These are phyloP conservation scores for Pelargonium exstipulatum DNA, from an alignment of 441 rosid genomes.

Conservation along the genomic window DNA sequence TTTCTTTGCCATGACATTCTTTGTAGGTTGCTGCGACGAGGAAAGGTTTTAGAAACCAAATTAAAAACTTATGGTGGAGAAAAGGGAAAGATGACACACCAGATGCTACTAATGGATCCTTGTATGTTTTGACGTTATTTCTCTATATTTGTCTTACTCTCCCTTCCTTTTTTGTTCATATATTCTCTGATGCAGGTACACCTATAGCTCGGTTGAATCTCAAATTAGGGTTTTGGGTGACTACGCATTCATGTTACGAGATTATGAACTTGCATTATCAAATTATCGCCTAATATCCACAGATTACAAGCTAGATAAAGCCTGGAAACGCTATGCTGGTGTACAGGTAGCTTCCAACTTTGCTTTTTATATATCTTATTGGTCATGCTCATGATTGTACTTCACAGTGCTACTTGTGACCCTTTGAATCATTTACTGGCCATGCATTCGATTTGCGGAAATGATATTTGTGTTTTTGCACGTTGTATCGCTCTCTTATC, in stretches of 20 bases:
- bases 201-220: conserved; percentile 87
- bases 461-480: neutral
- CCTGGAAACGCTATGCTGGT: conserved; percentile 98
- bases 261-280: conserved; percentile 92
- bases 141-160: conserved; percentile 14
- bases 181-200: conserved; percentile 62
- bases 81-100: conserved; percentile 87
- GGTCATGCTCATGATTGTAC: conserved; percentile 12
- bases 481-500: neutral
- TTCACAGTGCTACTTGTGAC: neutral
- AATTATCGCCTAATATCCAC: conserved; percentile 94
- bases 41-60: conserved; percentile 93
- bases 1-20: conserved; percentile 22
- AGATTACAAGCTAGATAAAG: conserved; percentile 97
- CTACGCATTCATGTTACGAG: conserved; percentile 94
- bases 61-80: conserved; percentile 99
- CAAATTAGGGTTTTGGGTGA: conserved; percentile 95
- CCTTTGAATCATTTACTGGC: conserved; percentile 7
- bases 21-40: conserved; percentile 85
- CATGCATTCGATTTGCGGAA: conserved; percentile 2
- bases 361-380: conserved; percentile 5
- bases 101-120: conserved; percentile 59
- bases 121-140: conserved; percentile 41
- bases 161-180: conserved; percentile 23
- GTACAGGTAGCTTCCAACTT: conserved; percentile 64